Percentiles rank a stretch among this genome's conserved stretches.
Conservation (phyloP, 2,329 filamentous ascomycete genomes). For the Coniochaeta sp. region DNA sequence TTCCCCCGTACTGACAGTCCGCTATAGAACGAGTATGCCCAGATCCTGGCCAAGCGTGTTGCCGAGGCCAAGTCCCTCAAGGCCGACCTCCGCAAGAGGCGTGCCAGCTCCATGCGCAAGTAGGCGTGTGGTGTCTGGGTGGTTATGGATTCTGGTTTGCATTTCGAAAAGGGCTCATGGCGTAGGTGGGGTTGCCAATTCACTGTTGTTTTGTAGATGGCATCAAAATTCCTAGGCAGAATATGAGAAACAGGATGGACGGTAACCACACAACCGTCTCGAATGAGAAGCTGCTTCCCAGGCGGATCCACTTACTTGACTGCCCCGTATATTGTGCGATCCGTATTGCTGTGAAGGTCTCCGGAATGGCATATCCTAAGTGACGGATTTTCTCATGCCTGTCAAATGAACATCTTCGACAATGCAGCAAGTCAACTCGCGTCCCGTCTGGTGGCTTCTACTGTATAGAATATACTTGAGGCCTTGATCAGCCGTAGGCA, state of each 20-base stretch:
- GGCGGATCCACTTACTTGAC: not conserved
- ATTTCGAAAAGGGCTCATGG: slow-evolving; percentile 20
- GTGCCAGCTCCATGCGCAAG: slow-evolving; percentile 92
- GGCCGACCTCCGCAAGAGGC: slow-evolving; percentile 91
- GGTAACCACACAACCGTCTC: not conserved
- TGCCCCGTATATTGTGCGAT: not conserved
- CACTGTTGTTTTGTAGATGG: slow-evolving; percentile 18
- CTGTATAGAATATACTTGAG: too few relatives aligned
- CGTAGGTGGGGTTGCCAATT: slow-evolving; percentile 16
- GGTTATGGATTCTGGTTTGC: slow-evolving; percentile 15
- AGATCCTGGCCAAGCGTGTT: slow-evolving; percentile 94
- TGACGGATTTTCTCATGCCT: too few relatives aligned
- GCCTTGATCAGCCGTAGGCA: too few relatives aligned
- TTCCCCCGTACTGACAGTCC: slow-evolving; percentile 23
- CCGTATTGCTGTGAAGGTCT: not conserved
- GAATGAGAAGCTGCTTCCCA: slow-evolving; percentile 1
- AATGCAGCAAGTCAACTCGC: too few relatives aligned
- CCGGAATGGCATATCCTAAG: not conserved
- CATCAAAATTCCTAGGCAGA: slow-evolving; percentile 11
- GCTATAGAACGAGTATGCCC: slow-evolving; percentile 88
- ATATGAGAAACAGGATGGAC: slow-evolving; percentile 12
- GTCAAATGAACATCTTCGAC: too few relatives aligned
- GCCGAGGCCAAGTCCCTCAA: slow-evolving; percentile 91
- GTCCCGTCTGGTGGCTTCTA: too few relatives aligned
- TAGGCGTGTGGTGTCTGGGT: slow-evolving; percentile 41